phyloP scores from a whole-genome alignment of 306 rosid genomes.

The Crataegus laevigata region DNA sequence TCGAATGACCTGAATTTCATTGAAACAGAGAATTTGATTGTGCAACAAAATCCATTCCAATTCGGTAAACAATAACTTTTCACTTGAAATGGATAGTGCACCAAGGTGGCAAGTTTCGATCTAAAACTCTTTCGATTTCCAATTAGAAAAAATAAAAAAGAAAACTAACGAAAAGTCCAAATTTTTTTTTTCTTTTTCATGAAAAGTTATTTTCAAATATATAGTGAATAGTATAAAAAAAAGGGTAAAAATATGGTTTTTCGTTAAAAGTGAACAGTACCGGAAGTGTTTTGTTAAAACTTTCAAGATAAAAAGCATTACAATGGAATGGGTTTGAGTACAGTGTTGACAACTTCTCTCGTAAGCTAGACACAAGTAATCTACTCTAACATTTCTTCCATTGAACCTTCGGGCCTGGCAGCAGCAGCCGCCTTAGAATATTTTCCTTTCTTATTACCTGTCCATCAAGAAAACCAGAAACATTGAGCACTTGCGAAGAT shows the following conservation, averaged over 20 bases:
- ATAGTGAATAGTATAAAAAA: too few species aligned
- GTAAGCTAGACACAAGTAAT: neutral
- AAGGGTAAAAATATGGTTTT: too few species aligned
- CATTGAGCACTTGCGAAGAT: neutral
- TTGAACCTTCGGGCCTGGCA: constrained; percentile 16
- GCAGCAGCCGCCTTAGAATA: constrained; percentile 28
- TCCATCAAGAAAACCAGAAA: neutral
- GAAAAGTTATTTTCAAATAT: too few species aligned
- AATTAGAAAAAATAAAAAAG: neutral
- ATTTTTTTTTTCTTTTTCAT: too few species aligned
- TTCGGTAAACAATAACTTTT: neutral
- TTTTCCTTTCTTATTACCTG: constrained; percentile 60
- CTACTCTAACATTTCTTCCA: constrained; percentile 52
- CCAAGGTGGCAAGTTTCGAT: neutral
- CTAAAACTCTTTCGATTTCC: neutral
- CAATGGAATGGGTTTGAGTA: neutral
- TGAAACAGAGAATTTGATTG: neutral
- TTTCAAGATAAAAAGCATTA: too few species aligned
- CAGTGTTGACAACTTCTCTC: neutral
- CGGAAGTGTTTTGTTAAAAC: too few species aligned
- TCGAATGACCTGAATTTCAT: neutral
- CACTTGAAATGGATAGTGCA: neutral
- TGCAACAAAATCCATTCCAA: neutral
- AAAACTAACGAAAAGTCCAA: too few species aligned
- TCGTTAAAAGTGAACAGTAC: too few species aligned